These are phyloP conservation scores for Poronia punctata DNA, from an alignment of 495 filamentous ascomycete species.

Conservation along the genomic window DNA sequence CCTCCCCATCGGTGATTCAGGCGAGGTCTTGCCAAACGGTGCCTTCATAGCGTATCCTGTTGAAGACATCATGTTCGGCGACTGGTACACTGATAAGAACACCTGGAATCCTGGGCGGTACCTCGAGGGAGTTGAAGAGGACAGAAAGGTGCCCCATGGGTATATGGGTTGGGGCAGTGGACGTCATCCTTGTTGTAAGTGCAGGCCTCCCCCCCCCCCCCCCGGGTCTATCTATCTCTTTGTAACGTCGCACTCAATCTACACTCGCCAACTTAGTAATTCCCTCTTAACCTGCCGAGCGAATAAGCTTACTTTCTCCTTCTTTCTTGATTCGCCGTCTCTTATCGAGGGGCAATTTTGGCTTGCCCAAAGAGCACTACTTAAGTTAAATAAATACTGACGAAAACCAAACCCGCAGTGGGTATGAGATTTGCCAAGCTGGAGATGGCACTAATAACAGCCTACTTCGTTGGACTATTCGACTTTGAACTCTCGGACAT, in stretches of 20 bases:
- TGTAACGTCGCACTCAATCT: no score
- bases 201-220: not conserved
- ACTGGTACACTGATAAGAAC: constrained; percentile 33
- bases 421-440: constrained; percentile 41
- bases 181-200: constrained; percentile 36
- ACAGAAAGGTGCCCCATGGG: constrained; percentile 31
- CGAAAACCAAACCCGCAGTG: constrained; percentile 7
- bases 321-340: not conserved
- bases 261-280: no score
- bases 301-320: no score
- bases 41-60: constrained; percentile 31
- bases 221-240: not conserved
- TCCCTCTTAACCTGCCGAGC: no score
- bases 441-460: constrained; percentile 39
- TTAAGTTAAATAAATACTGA: not conserved
- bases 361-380: no score
- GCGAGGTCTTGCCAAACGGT: constrained; percentile 36
- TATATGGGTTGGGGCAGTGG: constrained; percentile 41
- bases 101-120: constrained; percentile 41
- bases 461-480: constrained; percentile 31
- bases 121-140: constrained; percentile 33
- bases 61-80: constrained; percentile 35
- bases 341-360: no score
- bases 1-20: constrained; percentile 27
- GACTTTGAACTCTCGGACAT: constrained; percentile 22